Evolutionary conservation across 257 asterid genomes (phyloP).

Genomic region (Jacaranda mimosifolia): DNA sequence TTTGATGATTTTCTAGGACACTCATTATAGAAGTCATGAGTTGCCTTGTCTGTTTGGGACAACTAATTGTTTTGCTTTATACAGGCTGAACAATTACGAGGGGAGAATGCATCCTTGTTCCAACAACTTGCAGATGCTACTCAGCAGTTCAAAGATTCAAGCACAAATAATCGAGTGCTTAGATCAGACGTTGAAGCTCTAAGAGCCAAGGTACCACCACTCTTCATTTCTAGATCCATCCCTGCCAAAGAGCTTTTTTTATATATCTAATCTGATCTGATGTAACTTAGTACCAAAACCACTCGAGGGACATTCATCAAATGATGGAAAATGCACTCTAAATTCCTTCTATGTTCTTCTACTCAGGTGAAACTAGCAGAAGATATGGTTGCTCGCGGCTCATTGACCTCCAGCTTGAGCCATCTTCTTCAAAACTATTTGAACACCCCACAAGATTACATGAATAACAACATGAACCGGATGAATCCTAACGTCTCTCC

Average conservation of each 20-base stretch:
- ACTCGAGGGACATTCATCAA: too few relatives aligned
- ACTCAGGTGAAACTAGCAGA: conserved; percentile 89
- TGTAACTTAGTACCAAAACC: too few relatives aligned
- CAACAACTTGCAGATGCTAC: conserved; percentile 72
- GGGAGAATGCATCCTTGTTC: conserved; percentile 67
- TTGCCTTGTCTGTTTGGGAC: neutral
- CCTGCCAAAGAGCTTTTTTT: too few relatives aligned
- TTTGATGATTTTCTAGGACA: too few relatives aligned
- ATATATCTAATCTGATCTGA: too few relatives aligned
- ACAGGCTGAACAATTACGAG: conserved; percentile 76
- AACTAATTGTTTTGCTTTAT: neutral
- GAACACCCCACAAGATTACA: conserved; percentile 58
- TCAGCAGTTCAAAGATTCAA: conserved; percentile 78
- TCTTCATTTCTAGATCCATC: neutral
- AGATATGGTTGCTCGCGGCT: conserved; percentile 83
- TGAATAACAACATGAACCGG: conserved; percentile 40
- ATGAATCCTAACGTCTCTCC: conserved; percentile 52
- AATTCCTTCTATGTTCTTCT: neutral
- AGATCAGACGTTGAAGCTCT: conserved; percentile 93
- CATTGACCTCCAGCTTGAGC: conserved; percentile 76
- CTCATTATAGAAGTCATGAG: neutral
- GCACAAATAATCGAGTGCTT: conserved; percentile 85
- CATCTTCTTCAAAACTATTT: conserved; percentile 79
- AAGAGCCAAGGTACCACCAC: conserved; percentile 83
- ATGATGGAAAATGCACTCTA: neutral